Evolutionary conservation across 2,329 filamentous ascomycete species (phyloP).

Genomic region (Aspergillus tanneri): DNA sequence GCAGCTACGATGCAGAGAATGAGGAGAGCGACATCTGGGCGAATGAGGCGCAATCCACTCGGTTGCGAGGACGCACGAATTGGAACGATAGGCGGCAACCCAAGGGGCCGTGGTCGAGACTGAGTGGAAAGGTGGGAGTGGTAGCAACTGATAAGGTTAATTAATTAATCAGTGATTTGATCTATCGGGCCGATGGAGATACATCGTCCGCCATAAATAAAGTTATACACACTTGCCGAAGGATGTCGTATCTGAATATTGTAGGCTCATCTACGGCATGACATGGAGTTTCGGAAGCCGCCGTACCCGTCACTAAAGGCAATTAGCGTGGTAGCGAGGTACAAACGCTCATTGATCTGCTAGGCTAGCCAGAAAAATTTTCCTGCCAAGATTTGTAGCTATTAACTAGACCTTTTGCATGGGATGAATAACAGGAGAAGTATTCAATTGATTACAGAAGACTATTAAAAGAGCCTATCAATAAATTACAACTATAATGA

Average conservation of each 20-base stretch:
- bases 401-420: not conserved
- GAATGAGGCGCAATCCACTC: constrained; percentile 27
- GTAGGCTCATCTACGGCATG: not conserved
- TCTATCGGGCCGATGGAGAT: not conserved
- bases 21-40: constrained; percentile 34
- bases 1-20: constrained; percentile 13
- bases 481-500: not conserved
- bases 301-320: constrained; percentile 5
- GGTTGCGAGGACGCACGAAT: constrained; percentile 16
- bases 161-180: not conserved
- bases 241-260: too few species aligned
- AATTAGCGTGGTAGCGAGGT: constrained; percentile 14
- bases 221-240: not conserved
- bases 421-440: not conserved
- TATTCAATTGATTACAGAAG: not conserved
- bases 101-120: constrained; percentile 38
- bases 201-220: not conserved
- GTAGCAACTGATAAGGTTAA: constrained; percentile 14
- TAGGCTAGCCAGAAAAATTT: constrained; percentile 7
- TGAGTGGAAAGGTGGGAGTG: constrained; percentile 37
- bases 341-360: constrained; percentile 10
- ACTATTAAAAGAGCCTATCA: not conserved
- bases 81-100: constrained; percentile 25
- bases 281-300: constrained; percentile 11
- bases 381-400: constrained; percentile 3